Evolutionary conservation across 1,284 basidiomycete genomes (phyloP), one percentile per base, ranked within the genome.

Genomic region (Grifola frondosa): DNA sequence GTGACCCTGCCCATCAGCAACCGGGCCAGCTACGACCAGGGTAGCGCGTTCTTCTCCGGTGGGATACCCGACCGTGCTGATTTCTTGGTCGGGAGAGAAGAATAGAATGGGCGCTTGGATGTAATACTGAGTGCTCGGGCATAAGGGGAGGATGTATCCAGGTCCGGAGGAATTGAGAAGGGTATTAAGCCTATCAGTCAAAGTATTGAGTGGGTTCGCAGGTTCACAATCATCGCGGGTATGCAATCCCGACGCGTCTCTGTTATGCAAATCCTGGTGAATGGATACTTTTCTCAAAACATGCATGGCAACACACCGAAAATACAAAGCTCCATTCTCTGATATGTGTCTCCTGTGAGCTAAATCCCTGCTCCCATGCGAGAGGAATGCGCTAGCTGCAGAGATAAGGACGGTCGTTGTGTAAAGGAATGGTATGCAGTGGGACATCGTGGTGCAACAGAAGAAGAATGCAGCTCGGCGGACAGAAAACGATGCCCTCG

Each of bases 61-160:
- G 0, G 89, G 89, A 51, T 89, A 87, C 11, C 85, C 86, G 5
- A 72, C 59, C 0, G 89, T 91, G 52, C 79, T 86, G 34, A 91
- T 90, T 64, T 91, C 89, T 65, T 91, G 82, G 53, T 80, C 68
- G 0, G 77, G 70, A 6, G 78, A 75, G 2, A 79, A 70, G 56
- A 89, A 90, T 15, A 72, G 64, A 42, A 91, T 71, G 2, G 85
- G 78, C 1, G 78, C 74, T 32, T 76, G 71, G 44, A 91, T 75
- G 45, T 73, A 49, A 57, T 91, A 91, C 38, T 75, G 66, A 38
- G 74, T 64, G 32, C 69, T 64, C 1, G 80, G 78, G 61, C 89
- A 92, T 4, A 92, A 72, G 19, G 66, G 70, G 15, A 91, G 72
- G 12, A 70, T 67, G 57, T 79, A 89, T 19, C 81, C 82, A 30